phyloP scores from a whole-genome alignment of 768 basidiomycete species.

The Boletus vinaceobasis region DNA sequence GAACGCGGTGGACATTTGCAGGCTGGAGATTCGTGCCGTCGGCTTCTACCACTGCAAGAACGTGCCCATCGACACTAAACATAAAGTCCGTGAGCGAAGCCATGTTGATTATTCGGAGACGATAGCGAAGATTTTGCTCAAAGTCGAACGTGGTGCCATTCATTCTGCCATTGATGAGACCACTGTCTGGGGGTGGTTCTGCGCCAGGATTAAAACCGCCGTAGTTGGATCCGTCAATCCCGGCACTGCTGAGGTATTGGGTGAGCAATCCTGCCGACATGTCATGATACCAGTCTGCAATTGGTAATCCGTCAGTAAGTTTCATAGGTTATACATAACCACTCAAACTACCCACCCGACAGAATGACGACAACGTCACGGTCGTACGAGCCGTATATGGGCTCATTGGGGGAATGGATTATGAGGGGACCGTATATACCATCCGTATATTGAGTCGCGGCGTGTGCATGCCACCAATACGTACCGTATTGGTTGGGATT shows the following conservation, averaged over 20 bases:
- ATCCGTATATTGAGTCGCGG: slow-evolving; percentile 43
- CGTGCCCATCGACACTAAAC: slow-evolving; percentile 46
- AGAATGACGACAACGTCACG: slow-evolving; percentile 37
- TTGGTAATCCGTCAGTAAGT: neutral
- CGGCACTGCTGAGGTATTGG: slow-evolving; percentile 29
- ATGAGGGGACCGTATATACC: slow-evolving; percentile 48
- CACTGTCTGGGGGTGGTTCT: slow-evolving; percentile 38
- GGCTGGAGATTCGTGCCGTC: slow-evolving; percentile 45
- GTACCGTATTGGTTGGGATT: slow-evolving; percentile 42
- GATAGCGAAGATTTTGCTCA: slow-evolving; percentile 37
- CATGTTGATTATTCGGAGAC: slow-evolving; percentile 46
- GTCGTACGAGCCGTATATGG: slow-evolving; percentile 35
- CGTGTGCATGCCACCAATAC: slow-evolving; percentile 48
- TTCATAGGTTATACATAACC: neutral
- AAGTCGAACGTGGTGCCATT: slow-evolving; percentile 29
- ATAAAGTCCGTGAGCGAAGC: slow-evolving; percentile 45
- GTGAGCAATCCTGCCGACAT: slow-evolving; percentile 28
- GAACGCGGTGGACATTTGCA: slow-evolving; percentile 36
- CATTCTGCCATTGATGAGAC: slow-evolving; percentile 34
- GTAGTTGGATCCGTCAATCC: slow-evolving; percentile 28
- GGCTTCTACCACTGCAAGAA: slow-evolving; percentile 45
- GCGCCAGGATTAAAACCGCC: slow-evolving; percentile 30
- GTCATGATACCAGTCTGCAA: slow-evolving; percentile 33
- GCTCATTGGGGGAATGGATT: slow-evolving; percentile 39
- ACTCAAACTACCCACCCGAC: slow-evolving; percentile 26